Conservation (phyloP, 176 grass and related monocot species). For the Zoysia japonica region DNA sequence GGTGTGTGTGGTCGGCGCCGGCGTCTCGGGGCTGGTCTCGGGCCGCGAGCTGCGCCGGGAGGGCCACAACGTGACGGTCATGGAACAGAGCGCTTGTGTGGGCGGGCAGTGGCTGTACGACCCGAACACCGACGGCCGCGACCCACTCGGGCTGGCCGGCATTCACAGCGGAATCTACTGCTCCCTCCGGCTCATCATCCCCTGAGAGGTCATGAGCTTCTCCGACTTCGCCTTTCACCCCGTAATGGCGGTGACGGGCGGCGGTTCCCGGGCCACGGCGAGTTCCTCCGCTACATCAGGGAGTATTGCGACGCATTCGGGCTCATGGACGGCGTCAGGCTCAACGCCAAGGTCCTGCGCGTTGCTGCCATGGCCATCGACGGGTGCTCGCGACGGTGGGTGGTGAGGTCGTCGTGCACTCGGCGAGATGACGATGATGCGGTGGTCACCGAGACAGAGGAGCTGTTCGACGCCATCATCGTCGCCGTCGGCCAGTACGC, state of each 20-base stretch:
- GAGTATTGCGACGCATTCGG: slow-evolving; percentile 39
- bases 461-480: slow-evolving; percentile 51
- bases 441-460: neutral
- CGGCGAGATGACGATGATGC: neutral
- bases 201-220: slow-evolving; percentile 9
- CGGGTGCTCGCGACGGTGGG: neutral
- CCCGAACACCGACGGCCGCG: neutral
- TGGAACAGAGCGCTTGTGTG: slow-evolving; percentile 42
- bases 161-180: slow-evolving; percentile 37
- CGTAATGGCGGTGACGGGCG: slow-evolving; percentile 13
- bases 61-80: slow-evolving; percentile 39
- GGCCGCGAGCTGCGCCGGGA: slow-evolving; percentile 51
- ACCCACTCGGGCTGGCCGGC: slow-evolving; percentile 11
- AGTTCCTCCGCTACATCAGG: slow-evolving; percentile 39
- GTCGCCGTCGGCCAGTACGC: slow-evolving; percentile 27
- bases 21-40: slow-evolving; percentile 26
- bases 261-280: slow-evolving; percentile 37
- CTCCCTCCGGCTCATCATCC: slow-evolving; percentile 22
- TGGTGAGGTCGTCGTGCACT: slow-evolving; percentile 12
- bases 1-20: slow-evolving; percentile 53
- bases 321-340: slow-evolving; percentile 42
- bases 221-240: slow-evolving; percentile 41
- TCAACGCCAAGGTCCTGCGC: slow-evolving; percentile 33
- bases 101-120: slow-evolving; percentile 63
- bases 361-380: neutral